Percentiles rank a stretch among this genome's conserved stretches.
Conservation (phyloP, 257 asterid species). For the Leptodermis oblonga region DNA sequence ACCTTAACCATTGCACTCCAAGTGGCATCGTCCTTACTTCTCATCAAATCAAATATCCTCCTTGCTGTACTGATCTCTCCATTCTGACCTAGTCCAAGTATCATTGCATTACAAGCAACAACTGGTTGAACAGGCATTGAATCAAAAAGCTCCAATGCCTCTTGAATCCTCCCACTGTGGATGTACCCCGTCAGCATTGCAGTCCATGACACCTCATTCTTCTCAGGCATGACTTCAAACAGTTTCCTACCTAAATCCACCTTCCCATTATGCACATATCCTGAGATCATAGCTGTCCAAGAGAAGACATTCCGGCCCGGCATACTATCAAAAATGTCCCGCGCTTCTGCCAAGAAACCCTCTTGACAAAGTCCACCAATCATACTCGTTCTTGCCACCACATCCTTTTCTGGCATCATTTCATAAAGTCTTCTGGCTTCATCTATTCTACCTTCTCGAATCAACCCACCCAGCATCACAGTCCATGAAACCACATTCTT, state of each 20-base stretch:
- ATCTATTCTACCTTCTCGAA: constrained; percentile 41
- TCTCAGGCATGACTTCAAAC: constrained; percentile 83
- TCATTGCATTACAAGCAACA: constrained; percentile 59
- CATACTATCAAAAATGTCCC: constrained; percentile 58
- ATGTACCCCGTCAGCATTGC: constrained; percentile 63
- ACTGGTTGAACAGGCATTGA: constrained; percentile 50
- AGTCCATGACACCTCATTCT: constrained; percentile 75
- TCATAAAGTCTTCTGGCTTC: constrained; percentile 51
- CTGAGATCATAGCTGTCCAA: constrained; percentile 73
- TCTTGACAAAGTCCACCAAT: constrained; percentile 61
- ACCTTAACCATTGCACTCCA: constrained; percentile 72
- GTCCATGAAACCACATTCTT: constrained; percentile 75
- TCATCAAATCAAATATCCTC: constrained; percentile 51
- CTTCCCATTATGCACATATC: constrained; percentile 58
- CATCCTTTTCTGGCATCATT: constrained; percentile 64
- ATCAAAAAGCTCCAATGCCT: constrained; percentile 54
- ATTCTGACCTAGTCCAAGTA: constrained; percentile 47
- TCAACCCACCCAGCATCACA: constrained; percentile 68
- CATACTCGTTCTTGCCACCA: constrained; percentile 61
- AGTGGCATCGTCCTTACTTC: constrained; percentile 53
- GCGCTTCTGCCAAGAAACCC: constrained; percentile 60
- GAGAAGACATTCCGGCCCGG: constrained; percentile 51
- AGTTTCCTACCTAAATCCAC: constrained; percentile 68
- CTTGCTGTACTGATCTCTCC: constrained; percentile 49
- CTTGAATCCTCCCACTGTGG: constrained; percentile 53